Evolutionary conservation across 1,139 yeast species (phyloP).

Genomic region (Blastobotrys raffinosifermentans): DNA sequence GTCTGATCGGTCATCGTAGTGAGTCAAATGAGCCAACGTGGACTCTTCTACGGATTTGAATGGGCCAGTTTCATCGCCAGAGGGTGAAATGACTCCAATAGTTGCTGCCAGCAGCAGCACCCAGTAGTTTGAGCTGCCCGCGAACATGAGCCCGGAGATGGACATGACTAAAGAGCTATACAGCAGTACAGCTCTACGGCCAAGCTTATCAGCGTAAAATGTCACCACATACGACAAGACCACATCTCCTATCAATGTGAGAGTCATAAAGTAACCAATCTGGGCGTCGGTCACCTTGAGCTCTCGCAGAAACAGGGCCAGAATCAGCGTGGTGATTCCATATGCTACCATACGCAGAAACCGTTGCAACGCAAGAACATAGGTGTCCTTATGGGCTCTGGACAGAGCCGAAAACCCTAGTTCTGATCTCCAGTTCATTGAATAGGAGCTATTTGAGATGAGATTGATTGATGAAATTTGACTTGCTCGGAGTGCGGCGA

Average conservation of each 20-base stretch:
- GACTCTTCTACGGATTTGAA: conserved; percentile 87
- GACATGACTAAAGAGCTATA: conserved; percentile 68
- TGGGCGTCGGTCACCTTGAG: conserved; percentile 50
- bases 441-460: not conserved
- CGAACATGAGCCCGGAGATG: conserved; percentile 60
- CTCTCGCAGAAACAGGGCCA: conserved; percentile 60
- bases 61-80: conserved; percentile 92
- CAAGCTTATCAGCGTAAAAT: conserved; percentile 73
- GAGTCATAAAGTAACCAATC: conserved; percentile 79
- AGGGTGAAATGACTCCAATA: conserved; percentile 73
- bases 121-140: conserved; percentile 45
- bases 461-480: no score
- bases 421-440: conserved; percentile 10
- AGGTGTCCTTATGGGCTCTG: conserved; percentile 42
- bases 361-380: conserved; percentile 63
- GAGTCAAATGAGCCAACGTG: conserved; percentile 73
- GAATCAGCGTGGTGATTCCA: conserved; percentile 76
- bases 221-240: conserved; percentile 64
- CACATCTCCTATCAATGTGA: conserved; percentile 77
- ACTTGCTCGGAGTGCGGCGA: not conserved
- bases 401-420: conserved; percentile 16
- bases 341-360: conserved; percentile 70
- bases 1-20: conserved; percentile 60
- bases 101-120: conserved; percentile 59
- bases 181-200: conserved; percentile 61